phyloP scores from a whole-genome alignment of 495 filamentous ascomycete genomes.

The Parathielavia hyrcaniae region DNA sequence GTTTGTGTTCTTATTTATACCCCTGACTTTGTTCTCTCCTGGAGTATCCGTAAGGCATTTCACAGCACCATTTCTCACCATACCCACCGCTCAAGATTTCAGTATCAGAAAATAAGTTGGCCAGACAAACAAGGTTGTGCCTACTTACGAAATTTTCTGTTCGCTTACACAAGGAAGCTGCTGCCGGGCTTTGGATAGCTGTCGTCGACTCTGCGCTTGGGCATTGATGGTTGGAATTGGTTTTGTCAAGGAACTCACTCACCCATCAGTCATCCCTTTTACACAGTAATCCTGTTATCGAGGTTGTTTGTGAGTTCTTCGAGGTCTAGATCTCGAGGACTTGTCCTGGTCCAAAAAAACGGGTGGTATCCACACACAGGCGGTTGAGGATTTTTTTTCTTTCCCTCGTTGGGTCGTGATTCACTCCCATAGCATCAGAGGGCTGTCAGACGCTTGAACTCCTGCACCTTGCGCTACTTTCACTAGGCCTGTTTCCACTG shows the following conservation, averaged over 20 bases:
- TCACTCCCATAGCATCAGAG: not conserved
- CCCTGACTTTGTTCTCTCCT: not conserved
- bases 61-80: not conserved
- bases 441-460: not conserved
- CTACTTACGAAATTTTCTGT: not conserved
- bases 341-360: not conserved
- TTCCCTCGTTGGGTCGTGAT: not conserved
- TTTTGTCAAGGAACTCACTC: not conserved
- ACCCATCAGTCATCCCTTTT: slow-evolving; percentile 1
- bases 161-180: not conserved
- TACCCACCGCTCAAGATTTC: not conserved
- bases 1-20: no score
- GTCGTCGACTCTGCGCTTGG: not conserved
- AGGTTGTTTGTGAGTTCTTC: not conserved
- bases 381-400: slow-evolving; percentile 10
- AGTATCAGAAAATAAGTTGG: not conserved
- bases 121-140: not conserved
- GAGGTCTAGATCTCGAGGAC: not conserved
- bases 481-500: slow-evolving; percentile 7
- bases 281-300: slow-evolving; percentile 2
- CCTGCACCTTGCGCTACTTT: not conserved
- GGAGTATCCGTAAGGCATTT: not conserved
- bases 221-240: not conserved
- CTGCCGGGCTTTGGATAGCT: not conserved
- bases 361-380: slow-evolving; percentile 6